Evolutionary conservation across 2,329 filamentous ascomycete species (phyloP), one percentile per base, ranked within the genome.

Genomic region (Ophioceras dolichostomum): DNA sequence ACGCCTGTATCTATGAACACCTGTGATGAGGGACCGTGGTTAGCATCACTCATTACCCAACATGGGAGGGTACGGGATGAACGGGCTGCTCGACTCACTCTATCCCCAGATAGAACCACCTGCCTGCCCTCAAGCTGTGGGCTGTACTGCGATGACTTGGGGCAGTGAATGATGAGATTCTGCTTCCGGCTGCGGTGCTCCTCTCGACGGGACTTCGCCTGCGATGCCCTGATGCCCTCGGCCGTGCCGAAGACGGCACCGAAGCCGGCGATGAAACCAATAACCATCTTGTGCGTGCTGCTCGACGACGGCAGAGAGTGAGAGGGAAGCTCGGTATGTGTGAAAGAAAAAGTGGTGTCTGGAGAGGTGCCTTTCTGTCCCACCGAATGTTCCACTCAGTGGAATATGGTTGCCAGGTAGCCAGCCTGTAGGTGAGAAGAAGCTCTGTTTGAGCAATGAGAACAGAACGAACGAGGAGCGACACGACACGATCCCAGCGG

Each of bases 121-220:
- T 55, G 52, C 33, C 62, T 61, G 19, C 61, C 62, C 41, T 68
- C 61, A 13, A 68, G 55, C n/a, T 55, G 45, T 12, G 54, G 47
- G 36, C 61, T 62, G 39, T 57, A 60, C 37, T 61, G 53, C 4
- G 64, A 67, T 19, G 62, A 61, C 49, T 66, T 67, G 32, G 60
- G 56, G 36, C 63, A 67, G 40, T 61, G 61, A 3, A 67, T 59
- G 21, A 62, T 49, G 27, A 68, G 56, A 38, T 68, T 66, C 43
- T 65, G 65, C 42, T 65, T 65, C 35, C 64, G 56, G 42, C 56
- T 59, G 37, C 65, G 58, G 43, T 68, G 65, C 40, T 68, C 65
- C 43, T 68, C 62, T 31, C 57, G 57, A 30, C 58, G 60, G 4
- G 57, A 52, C 43, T 62, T 64, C n/a, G 59, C 54, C 47, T 67